phyloP scores from a whole-genome alignment of 176 grass and related monocot species.

The Oryza glumipatula region DNA sequence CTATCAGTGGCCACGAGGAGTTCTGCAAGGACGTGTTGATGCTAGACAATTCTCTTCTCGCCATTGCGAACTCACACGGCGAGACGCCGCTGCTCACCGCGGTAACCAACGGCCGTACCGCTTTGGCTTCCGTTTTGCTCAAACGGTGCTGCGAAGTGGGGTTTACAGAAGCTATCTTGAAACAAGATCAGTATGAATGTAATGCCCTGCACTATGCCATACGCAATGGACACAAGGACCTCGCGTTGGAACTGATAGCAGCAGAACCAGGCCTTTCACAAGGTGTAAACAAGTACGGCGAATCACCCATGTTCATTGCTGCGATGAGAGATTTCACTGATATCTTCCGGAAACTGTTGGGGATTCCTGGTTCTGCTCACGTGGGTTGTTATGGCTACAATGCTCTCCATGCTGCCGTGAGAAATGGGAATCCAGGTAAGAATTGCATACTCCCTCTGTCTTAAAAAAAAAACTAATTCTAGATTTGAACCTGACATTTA shows the following conservation, averaged over 20 bases:
- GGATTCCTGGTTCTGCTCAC: not conserved
- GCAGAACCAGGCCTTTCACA: not conserved
- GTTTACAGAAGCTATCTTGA: not conserved
- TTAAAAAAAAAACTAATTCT: no score
- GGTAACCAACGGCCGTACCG: not conserved
- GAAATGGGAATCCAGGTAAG: not conserved
- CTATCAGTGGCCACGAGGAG: not conserved
- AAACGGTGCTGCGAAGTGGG: no score
- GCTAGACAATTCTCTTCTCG: not conserved
- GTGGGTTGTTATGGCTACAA: not conserved
- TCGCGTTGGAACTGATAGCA: not conserved
- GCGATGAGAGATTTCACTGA: constrained; percentile 2
- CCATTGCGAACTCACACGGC: not conserved
- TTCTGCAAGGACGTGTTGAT: not conserved
- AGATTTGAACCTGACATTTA: no score
- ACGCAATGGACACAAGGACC: not conserved
- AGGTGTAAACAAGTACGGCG: not conserved
- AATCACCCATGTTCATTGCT: constrained; percentile 38
- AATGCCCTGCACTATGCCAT: constrained; percentile 11
- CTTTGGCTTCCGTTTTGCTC: not conserved
- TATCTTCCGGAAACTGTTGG: not conserved
- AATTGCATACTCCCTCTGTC: no score
- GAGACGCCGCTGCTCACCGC: not conserved
- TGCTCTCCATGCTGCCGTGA: constrained; percentile 34
- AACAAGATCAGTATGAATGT: not conserved